phyloP scores from a whole-genome alignment of 1,284 basidiomycete species.

The Laetiporus sulphureus region DNA sequence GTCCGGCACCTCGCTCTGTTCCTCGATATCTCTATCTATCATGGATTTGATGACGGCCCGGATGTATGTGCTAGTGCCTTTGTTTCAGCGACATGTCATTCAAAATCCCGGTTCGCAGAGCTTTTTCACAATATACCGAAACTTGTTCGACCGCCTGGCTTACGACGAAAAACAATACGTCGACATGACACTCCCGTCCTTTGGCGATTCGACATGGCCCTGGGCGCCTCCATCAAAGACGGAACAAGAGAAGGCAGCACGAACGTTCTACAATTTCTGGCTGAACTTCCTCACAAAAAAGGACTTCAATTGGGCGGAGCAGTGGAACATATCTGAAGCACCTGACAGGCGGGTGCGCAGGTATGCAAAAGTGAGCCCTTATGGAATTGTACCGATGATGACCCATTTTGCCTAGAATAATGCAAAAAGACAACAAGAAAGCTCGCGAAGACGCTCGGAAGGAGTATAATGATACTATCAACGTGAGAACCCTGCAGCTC shows the following conservation, averaged over 20 bases:
- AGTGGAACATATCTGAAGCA: slow-evolving; percentile 80
- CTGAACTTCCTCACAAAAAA: slow-evolving; percentile 84
- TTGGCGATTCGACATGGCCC: slow-evolving; percentile 76
- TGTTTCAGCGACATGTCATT: too few species aligned
- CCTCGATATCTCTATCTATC: slow-evolving; percentile 75
- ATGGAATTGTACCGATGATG: background rate
- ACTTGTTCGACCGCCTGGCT: slow-evolving; percentile 81
- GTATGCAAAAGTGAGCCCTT: slow-evolving; percentile 26
- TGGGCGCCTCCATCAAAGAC: slow-evolving; percentile 50
- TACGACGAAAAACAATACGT: slow-evolving; percentile 73
- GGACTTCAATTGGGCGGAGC: slow-evolving; percentile 86
- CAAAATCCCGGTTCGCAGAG: too few species aligned
- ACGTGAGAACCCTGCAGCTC: slow-evolving; percentile 44
- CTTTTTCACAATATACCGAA: slow-evolving; percentile 88
- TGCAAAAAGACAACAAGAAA: slow-evolving; percentile 97
- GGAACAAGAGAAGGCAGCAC: slow-evolving; percentile 40
- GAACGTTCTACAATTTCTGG: slow-evolving; percentile 86
- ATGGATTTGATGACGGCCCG: slow-evolving; percentile 62
- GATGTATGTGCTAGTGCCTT: slow-evolving; percentile 41
- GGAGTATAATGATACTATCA: slow-evolving; percentile 92
- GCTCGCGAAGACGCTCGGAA: slow-evolving; percentile 79
- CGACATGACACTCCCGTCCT: slow-evolving; percentile 64
- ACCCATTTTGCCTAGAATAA: slow-evolving; percentile 43
- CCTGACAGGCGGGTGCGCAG: slow-evolving; percentile 83
- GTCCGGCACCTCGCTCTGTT: slow-evolving; percentile 82